Base-by-base conservation (phyloP, 768 basidiomycete species). In the Tricholomella constricta region DNA sequence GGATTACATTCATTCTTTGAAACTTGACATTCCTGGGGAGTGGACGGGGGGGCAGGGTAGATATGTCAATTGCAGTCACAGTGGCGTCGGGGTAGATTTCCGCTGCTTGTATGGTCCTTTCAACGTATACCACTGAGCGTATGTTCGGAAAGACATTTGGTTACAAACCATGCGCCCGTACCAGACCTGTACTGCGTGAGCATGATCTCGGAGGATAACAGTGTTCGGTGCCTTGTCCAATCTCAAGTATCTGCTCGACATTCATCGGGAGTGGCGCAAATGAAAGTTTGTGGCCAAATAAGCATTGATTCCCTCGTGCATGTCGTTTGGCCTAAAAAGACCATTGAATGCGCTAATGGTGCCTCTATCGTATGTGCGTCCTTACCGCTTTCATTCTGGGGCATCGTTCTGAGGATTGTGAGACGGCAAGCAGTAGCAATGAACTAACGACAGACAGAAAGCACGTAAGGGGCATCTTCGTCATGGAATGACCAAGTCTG, bases 21-120 rank as follows among this genome's bases (percentile, higher is more conserved):
- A 55, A 55, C 11, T 40, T 34, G 2, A 55, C 4, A 31, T 55
- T 51, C 9, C 17, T 19, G 12, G 44, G 48, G 10, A 51, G 19
- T 0, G 23, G 48, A 4, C 29, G 47, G 2, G 19, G 27, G 6
- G 48, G 44, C 1, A 51, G 29, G 15, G 54, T 48, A 17, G 48
- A 50, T 34, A 55, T 34, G 19, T 55, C 54, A 12, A 55, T 46
- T 2, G 44, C 54, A 15, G 25, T 51, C 8, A 55, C 44, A 7
- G 31, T 55, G 9, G 54, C 48, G 17, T 41, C 17, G 19, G 48
- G 54, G 26, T 55, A 51, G 3, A 31, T 44, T 20, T 42, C 14
- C 25, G 48, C 54, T 8, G 48, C 54, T 27, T 55, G 54, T 15
- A 38, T 51, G 6, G 43, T 25, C 48, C 49, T 51, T 4, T 3